Conservation (phyloP, 192 early-diverging fungal species). For the Linderina pennispora region DNA sequence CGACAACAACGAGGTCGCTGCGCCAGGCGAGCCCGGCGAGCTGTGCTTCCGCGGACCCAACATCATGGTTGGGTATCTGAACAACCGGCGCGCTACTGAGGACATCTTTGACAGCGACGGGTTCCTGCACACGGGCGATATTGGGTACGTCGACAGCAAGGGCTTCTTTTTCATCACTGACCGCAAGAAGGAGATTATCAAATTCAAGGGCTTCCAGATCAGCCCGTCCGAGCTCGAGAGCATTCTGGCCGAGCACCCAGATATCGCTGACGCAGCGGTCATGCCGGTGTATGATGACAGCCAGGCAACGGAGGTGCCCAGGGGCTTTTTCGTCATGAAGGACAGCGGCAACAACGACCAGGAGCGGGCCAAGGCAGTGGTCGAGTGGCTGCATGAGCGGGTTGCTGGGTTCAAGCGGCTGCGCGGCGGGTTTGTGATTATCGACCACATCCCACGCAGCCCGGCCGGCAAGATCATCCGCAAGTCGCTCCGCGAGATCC, state of each 20-base stretch:
- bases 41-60: constrained; percentile 85
- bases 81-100: constrained; percentile 67
- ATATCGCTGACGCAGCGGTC: constrained; percentile 64
- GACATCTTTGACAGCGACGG: constrained; percentile 68
- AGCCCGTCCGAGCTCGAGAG: constrained; percentile 85
- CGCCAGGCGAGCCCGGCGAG: constrained; percentile 66
- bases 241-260: constrained; percentile 60
- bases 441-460: constrained; percentile 68
- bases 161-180: constrained; percentile 64
- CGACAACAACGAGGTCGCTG: constrained; percentile 53
- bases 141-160: constrained; percentile 59
- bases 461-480: constrained; percentile 82
- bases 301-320: constrained; percentile 70
- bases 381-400: constrained; percentile 52
- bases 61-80: constrained; percentile 81
- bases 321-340: constrained; percentile 66
- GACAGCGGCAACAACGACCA: constrained; percentile 21
- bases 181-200: constrained; percentile 87
- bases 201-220: constrained; percentile 77
- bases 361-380: constrained; percentile 43
- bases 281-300: constrained; percentile 57
- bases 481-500: constrained; percentile 53
- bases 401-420: constrained; percentile 72
- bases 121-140: constrained; percentile 80
- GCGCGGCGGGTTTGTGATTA: constrained; percentile 67